A percentile compares a stretch with the other conserved stretches of the same genome.
phyloP scores from a whole-genome alignment of 208 protist genomes.

The Strigomonas culicis region DNA sequence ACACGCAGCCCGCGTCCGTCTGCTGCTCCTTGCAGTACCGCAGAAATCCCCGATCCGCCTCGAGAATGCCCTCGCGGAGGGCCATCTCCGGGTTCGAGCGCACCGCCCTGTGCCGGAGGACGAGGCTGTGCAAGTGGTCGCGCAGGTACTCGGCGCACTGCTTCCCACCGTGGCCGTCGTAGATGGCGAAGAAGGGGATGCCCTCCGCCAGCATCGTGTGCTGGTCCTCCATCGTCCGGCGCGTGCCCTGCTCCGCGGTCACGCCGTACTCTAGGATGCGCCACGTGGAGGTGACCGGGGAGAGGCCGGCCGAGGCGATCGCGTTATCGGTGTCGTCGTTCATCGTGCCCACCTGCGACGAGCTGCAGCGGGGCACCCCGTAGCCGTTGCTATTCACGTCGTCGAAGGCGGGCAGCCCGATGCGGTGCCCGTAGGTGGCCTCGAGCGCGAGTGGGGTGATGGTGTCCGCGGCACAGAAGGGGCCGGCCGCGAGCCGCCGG shows the following conservation, averaged over 20 bases:
- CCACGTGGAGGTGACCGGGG: slow-evolving; percentile 3
- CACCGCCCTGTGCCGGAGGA: slow-evolving; percentile 38
- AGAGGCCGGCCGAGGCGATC: background rate
- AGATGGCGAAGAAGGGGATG: slow-evolving; percentile 72
- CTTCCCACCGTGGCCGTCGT: slow-evolving; percentile 77
- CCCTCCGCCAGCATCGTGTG: slow-evolving; percentile 49
- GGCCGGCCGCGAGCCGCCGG: no score
- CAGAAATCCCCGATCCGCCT: slow-evolving; percentile 66
- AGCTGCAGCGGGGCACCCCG: no score
- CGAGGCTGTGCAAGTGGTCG: slow-evolving; percentile 53
- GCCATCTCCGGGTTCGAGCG: slow-evolving; percentile 34
- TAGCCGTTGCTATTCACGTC: no score
- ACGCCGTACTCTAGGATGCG: slow-evolving; percentile 50
- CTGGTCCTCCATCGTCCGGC: slow-evolving; percentile 80
- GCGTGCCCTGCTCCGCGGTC: slow-evolving; percentile 70
- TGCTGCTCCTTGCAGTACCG: slow-evolving; percentile 30
- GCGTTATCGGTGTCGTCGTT: no score
- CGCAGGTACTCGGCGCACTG: slow-evolving; percentile 71
- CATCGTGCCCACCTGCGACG: no score
- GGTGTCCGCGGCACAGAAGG: no score
- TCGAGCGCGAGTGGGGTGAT: no score
- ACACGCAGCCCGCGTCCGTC: slow-evolving; percentile 62
- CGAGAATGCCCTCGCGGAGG: slow-evolving; percentile 55
- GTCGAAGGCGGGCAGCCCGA: no score
- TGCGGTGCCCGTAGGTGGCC: no score